These are phyloP conservation scores for Asterophora lycoperdoides DNA, from an alignment of 768 basidiomycete species.

Conservation along the genomic window DNA sequence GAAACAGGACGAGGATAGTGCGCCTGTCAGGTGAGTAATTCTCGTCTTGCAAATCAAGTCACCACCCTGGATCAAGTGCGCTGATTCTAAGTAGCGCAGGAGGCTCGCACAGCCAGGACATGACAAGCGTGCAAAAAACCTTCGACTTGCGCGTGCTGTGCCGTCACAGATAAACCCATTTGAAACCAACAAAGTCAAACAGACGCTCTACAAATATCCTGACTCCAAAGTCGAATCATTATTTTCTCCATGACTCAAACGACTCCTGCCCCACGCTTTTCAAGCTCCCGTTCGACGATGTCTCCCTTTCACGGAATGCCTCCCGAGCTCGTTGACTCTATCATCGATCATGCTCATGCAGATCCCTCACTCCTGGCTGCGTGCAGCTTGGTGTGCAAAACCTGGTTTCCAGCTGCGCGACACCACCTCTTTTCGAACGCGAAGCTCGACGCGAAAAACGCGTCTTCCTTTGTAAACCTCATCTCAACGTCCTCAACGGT, in stretches of 20 bases:
- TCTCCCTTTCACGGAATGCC: constrained; percentile 4
- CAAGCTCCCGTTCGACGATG: background rate
- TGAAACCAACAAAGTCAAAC: constrained; percentile 7
- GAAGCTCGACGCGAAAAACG: constrained; percentile 9
- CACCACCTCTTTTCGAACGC: constrained; percentile 19
- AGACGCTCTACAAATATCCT: constrained; percentile 9
- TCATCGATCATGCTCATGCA: constrained; percentile 16
- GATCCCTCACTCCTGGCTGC: constrained; percentile 10
- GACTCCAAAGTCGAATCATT: background rate
- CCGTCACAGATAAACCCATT: constrained; percentile 6
- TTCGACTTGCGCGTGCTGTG: background rate
- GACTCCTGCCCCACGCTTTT: background rate
- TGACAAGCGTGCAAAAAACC: background rate
- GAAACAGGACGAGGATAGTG: background rate
- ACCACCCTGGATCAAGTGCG: background rate
- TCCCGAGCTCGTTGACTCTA: constrained; percentile 18
- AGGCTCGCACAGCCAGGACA: constrained; percentile 4
- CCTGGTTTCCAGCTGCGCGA: constrained; percentile 17
- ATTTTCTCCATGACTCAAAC: constrained; percentile 2
- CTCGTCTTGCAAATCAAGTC: background rate
- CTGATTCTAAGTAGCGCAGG: too few species aligned
- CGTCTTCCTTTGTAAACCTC: constrained; percentile 10
- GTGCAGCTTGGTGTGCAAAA: constrained; percentile 20
- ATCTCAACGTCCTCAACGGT: constrained; percentile 12
- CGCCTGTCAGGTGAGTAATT: background rate